Base-by-base conservation (phyloP, 306 rosid genomes). In the Arachis stenosperma region DNA sequence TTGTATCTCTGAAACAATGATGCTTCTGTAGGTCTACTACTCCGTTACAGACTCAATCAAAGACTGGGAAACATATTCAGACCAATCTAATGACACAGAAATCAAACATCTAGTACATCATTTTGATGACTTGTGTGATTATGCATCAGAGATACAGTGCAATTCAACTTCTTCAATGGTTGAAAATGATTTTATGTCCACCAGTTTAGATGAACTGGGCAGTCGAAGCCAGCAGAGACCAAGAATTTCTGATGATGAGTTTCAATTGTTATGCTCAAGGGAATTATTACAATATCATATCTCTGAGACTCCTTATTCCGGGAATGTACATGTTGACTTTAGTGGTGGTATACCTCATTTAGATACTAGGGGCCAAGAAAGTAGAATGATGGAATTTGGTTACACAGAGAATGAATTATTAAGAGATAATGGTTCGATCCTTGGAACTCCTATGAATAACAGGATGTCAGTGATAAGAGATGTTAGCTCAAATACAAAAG, bases 11-110 rank as follows among this genome's bases (percentile, higher is more conserved):
- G 44, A 53, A 69, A 44, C 47, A 40, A 40, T 61, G 61, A 44
- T 61, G 51, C 60, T 75, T 80, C 14, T 69, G 75, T 62, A 85
- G 89, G 83, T 63, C 61, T 70, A 61, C 61, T 67, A 61, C 62
- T 46, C 81, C n/a, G 36, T 67, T 37, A 47, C 59, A 37, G 44
- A 61, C 71, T 69, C 70, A 78, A n/a, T 69, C 41, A 33, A 55
- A 33, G 75, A 73, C 60, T 70, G 55, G 47, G 54, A 60, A 63
- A 61, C 72, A 37, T 71, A 73, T 76, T 69, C 78, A 61, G 79
- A 77, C 43, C 77, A 60, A 17, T 67, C 74, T 1, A 79, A 65
- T 59, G 71, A 71, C 33, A 11, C 74, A 36, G 79, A 76, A 59
- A 63, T 40, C 59, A 54, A 41, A 55, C 54, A 54, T 39, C 52